Evolutionary conservation across 768 basidiomycete species (phyloP).

Genomic region (Suillus paluster): DNA sequence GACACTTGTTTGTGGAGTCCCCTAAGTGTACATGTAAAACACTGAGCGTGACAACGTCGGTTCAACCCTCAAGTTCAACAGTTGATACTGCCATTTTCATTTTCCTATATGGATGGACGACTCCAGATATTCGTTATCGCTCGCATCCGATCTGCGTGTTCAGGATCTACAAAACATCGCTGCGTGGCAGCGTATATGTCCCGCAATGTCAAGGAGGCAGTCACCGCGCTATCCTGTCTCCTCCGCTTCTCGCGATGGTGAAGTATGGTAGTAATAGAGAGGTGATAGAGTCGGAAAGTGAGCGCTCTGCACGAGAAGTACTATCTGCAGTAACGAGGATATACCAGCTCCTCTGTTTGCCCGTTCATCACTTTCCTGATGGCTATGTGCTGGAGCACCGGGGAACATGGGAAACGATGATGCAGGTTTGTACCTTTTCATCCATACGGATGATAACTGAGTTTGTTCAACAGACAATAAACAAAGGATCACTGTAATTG

Average conservation of each 20-base stretch:
- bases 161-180: background rate
- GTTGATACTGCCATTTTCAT: too few species aligned
- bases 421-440: background rate
- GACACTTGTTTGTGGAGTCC: too few species aligned
- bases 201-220: background rate
- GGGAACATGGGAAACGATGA: background rate
- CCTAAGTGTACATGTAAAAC: too few species aligned
- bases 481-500: background rate
- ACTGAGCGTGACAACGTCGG: too few species aligned
- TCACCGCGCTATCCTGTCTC: background rate
- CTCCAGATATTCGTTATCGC: background rate
- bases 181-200: background rate
- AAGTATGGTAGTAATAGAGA: background rate
- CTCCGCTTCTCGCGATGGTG: background rate
- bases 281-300: background rate
- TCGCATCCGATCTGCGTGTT: background rate
- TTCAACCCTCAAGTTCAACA: too few species aligned
- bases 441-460: background rate
- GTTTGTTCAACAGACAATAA: background rate
- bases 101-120: background rate
- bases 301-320: background rate
- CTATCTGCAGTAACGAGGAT: background rate
- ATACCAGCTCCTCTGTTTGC: background rate
- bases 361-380: background rate
- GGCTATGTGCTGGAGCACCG: constrained; percentile 2